A percentile compares a stretch with the other conserved stretches of the same genome.
phyloP scores from a whole-genome alignment of 441 rosid genomes.

The Iberis amara region DNA sequence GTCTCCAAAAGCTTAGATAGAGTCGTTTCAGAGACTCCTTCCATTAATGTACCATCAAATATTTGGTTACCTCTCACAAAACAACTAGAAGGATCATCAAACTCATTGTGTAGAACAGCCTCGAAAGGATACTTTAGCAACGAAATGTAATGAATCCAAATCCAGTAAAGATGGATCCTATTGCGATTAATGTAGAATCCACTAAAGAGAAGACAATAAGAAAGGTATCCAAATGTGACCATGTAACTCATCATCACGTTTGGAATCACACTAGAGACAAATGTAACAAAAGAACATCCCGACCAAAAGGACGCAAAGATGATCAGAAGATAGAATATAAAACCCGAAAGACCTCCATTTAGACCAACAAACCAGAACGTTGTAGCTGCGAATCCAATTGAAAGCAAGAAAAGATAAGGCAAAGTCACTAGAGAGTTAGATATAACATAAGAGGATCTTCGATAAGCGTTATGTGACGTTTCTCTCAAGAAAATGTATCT shows the following conservation, averaged over 20 bases:
- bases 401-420: conserved; percentile 36
- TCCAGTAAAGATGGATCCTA: conserved; percentile 64
- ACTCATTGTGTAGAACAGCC: conserved; percentile 60
- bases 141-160: conserved; percentile 80
- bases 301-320: conserved; percentile 72
- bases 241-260: conserved; percentile 80
- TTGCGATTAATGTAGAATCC: conserved; percentile 70
- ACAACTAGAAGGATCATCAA: conserved; percentile 48
- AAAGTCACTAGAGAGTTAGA: conserved; percentile 25
- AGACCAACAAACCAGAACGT: conserved; percentile 76
- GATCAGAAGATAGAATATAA: conserved; percentile 48
- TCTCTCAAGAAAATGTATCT: conserved; percentile 59
- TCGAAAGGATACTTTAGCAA: conserved; percentile 67
- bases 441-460: conserved; percentile 27
- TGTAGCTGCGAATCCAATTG: conserved; percentile 45
- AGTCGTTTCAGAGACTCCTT: conserved; percentile 30
- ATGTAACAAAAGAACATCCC: conserved; percentile 67
- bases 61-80: conserved; percentile 54
- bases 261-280: conserved; percentile 67
- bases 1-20: conserved; percentile 40
- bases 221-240: conserved; percentile 59
- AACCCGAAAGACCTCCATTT: conserved; percentile 60
- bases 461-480: conserved; percentile 22
- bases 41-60: conserved; percentile 57
- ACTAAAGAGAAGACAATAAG: conserved; percentile 68